phyloP scores from a whole-genome alignment of 495 filamentous ascomycete species.

The Aspergillus cavernicola region DNA sequence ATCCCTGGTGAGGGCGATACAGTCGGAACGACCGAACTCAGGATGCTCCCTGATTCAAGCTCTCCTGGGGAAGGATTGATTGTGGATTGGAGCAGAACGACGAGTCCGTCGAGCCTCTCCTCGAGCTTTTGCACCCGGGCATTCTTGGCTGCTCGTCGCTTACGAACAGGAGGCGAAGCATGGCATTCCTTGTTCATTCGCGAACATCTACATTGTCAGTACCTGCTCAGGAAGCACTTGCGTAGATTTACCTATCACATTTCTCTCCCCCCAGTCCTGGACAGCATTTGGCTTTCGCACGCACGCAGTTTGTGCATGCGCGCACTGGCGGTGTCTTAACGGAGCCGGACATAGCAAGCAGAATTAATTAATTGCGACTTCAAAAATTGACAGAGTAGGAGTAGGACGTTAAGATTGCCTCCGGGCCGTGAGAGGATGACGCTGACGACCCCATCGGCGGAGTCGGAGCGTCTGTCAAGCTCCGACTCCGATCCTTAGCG shows the following conservation, averaged over 20 bases:
- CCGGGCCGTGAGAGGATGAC: too few species aligned
- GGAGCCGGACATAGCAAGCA: too few species aligned
- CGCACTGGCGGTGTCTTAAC: not conserved
- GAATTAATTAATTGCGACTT: too few species aligned
- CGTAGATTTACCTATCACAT: not conserved
- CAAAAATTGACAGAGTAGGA: too few species aligned
- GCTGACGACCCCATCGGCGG: too few species aligned
- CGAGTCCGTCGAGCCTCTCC: slow-evolving; percentile 6
- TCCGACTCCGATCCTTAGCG: not conserved
- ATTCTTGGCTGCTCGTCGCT: not conserved
- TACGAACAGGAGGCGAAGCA: slow-evolving; percentile 5
- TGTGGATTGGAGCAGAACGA: not conserved
- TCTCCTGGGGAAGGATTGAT: not conserved
- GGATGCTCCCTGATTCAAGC: too few species aligned
- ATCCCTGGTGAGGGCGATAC: too few species aligned
- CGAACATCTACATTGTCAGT: not conserved
- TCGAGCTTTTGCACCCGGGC: not conserved
- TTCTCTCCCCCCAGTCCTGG: not conserved
- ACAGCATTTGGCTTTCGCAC: slow-evolving; percentile 1
- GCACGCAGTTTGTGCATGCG: slow-evolving; percentile 7
- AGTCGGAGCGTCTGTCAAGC: not conserved
- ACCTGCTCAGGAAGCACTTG: not conserved
- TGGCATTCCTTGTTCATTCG: slow-evolving; percentile 2
- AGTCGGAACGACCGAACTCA: too few species aligned
- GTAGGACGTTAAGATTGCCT: too few species aligned